These are phyloP conservation scores for Solanum appendiculatum DNA, from an alignment of 257 asterid genomes.

Conservation along the genomic window DNA sequence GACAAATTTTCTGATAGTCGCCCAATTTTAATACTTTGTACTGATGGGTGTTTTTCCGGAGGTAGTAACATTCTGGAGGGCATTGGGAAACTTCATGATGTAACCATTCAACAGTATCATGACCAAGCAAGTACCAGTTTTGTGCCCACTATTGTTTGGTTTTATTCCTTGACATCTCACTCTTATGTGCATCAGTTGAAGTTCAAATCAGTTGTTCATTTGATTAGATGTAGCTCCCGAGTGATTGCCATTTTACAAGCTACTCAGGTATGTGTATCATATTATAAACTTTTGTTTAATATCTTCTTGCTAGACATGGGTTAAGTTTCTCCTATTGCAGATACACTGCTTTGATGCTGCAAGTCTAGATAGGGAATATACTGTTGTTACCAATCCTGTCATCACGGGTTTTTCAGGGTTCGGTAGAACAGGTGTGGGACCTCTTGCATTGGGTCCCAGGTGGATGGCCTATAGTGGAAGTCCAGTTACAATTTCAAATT, in stretches of 20 bases:
- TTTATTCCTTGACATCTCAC: conserved; percentile 71
- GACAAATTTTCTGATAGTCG: conserved; percentile 61
- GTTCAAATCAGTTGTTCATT: conserved; percentile 72
- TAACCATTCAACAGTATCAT: conserved; percentile 30
- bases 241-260: conserved; percentile 71
- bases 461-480: conserved; percentile 97
- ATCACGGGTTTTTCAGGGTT: conserved; percentile 36
- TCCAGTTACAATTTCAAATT: conserved; percentile 46
- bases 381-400: conserved; percentile 78
- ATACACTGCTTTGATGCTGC: conserved; percentile 75
- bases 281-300: background rate
- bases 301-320: background rate
- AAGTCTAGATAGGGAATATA: conserved; percentile 60
- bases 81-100: conserved; percentile 18
- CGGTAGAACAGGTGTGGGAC: conserved; percentile 66
- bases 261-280: conserved; percentile 47
- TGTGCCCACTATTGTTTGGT: conserved; percentile 76
- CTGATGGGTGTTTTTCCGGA: conserved; percentile 64
- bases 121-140: conserved; percentile 24
- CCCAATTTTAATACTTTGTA: conserved; percentile 70
- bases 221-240: conserved; percentile 79
- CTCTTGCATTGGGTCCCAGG: conserved; percentile 89
- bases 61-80: conserved; percentile 41
- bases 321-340: conserved; percentile 20
- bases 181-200: conserved; percentile 69